Conservation (phyloP, 768 basidiomycete genomes). For the Russula sp. region DNA sequence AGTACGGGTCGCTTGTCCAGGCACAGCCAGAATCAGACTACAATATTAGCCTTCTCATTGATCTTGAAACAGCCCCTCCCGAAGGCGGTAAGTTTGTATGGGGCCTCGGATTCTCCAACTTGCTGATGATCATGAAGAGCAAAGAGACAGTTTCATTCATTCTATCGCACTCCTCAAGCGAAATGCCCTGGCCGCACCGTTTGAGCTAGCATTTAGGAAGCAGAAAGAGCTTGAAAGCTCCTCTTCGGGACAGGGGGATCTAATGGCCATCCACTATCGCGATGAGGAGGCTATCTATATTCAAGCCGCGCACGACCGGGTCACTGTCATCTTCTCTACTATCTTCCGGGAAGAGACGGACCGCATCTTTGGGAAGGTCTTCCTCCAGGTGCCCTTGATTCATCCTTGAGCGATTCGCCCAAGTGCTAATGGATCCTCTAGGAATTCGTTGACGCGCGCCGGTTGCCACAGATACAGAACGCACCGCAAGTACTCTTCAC, state of each 20-base stretch:
- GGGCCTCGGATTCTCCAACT: background rate
- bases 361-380: constrained; percentile 95
- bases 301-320: constrained; percentile 88
- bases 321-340: constrained; percentile 96
- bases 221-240: constrained; percentile 82
- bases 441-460: constrained; percentile 99
- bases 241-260: constrained; percentile 60
- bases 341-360: constrained; percentile 97
- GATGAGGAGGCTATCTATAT: constrained; percentile 97
- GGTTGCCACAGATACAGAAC: constrained; percentile 87
- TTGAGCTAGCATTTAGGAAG: constrained; percentile 78
- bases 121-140: constrained; percentile 44
- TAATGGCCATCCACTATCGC: constrained; percentile 92
- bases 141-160: constrained; percentile 70
- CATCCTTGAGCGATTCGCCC: constrained; percentile 1
- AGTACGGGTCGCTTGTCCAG: constrained; percentile 72
- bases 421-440: constrained; percentile 29
- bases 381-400: constrained; percentile 67
- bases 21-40: constrained; percentile 78
- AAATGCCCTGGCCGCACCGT: constrained; percentile 91
- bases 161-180: constrained; percentile 85
- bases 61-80: constrained; percentile 79
- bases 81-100: constrained; percentile 57
- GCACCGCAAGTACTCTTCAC: constrained; percentile 97
- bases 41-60: constrained; percentile 80